phyloP scores from a whole-genome alignment of 352 stramenopile genomes.

The Hyaloperonospora brassicae region DNA sequence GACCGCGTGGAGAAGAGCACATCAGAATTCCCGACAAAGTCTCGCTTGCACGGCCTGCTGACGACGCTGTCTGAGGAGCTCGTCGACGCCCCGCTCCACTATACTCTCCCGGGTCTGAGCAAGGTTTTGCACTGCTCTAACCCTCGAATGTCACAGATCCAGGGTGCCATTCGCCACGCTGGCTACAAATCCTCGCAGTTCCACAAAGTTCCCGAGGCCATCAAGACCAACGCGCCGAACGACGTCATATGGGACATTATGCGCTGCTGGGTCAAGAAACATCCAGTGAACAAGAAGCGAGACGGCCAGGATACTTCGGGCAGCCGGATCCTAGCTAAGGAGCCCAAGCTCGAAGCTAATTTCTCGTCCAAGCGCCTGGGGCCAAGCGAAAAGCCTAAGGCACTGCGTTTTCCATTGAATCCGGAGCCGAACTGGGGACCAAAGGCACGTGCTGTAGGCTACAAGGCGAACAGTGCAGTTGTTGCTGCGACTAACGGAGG shows the following conservation, averaged over 20 bases:
- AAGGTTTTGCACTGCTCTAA: slow-evolving; percentile 90
- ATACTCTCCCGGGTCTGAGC: slow-evolving; percentile 90
- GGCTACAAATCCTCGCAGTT: slow-evolving; percentile 96
- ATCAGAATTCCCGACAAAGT: slow-evolving; percentile 87
- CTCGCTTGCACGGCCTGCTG: slow-evolving; percentile 91
- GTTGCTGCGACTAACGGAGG: slow-evolving; percentile 18
- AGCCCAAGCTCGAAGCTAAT: slow-evolving; percentile 79
- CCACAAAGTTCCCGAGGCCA: slow-evolving; percentile 95
- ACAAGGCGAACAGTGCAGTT: slow-evolving; percentile 31
- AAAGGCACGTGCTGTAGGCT: slow-evolving; percentile 84
- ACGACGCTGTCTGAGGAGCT: slow-evolving; percentile 94
- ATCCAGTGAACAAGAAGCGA: slow-evolving; percentile 89
- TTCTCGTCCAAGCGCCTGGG: slow-evolving; percentile 64
- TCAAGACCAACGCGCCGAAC: slow-evolving; percentile 98
- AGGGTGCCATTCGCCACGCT: slow-evolving; percentile 92
- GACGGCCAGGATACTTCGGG: slow-evolving; percentile 67
- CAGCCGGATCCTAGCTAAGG: slow-evolving; percentile 80
- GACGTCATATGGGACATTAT: slow-evolving; percentile 98
- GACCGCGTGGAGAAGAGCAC: slow-evolving; percentile 71
- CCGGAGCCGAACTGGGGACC: slow-evolving; percentile 95
- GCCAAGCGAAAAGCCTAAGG: slow-evolving; percentile 82
- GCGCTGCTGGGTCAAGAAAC: slow-evolving; percentile 91
- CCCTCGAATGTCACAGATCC: slow-evolving; percentile 90
- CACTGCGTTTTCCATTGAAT: slow-evolving; percentile 90
- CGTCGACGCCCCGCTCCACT: slow-evolving; percentile 94